Conservation (phyloP, 805 yeast species). For the Peterozyma xylosa region DNA sequence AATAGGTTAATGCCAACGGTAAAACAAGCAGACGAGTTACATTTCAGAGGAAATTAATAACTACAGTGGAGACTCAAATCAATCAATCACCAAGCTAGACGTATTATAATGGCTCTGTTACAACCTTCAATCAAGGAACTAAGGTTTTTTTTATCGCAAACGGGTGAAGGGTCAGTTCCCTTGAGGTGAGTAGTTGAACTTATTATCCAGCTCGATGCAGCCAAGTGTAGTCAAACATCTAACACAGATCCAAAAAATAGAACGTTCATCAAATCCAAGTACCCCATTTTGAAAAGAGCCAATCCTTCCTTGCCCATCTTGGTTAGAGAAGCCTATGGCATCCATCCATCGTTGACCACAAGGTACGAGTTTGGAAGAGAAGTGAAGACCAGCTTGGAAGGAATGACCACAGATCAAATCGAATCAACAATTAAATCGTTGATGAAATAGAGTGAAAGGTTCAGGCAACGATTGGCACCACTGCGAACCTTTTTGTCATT, state of each 20-base stretch:
- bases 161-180: conserved; percentile 64
- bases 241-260: conserved; percentile 20
- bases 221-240: conserved; percentile 1
- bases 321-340: conserved; percentile 70
- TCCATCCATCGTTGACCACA: conserved; percentile 67
- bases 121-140: conserved; percentile 59
- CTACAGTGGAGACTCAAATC: too few species aligned
- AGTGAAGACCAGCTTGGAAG: conserved; percentile 39
- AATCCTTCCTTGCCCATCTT: conserved; percentile 67
- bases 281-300: conserved; percentile 54
- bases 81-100: too few species aligned
- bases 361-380: conserved; percentile 57
- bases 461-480: too few species aligned
- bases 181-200: conserved; percentile 35
- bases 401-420: conserved; percentile 38
- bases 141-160: conserved; percentile 74
- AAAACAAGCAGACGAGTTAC: too few species aligned
- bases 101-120: too few species aligned
- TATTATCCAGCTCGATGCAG: too few species aligned
- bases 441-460: conserved; percentile 18
- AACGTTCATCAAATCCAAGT: conserved; percentile 53
- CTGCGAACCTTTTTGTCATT: not conserved
- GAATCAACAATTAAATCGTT: conserved; percentile 27
- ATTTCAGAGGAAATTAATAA: too few species aligned
- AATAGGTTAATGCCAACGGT: too few species aligned